These are phyloP conservation scores for Vanderwaltozyma polyspora DNA, from an alignment of 805 yeast genomes.

Conservation along the genomic window DNA sequence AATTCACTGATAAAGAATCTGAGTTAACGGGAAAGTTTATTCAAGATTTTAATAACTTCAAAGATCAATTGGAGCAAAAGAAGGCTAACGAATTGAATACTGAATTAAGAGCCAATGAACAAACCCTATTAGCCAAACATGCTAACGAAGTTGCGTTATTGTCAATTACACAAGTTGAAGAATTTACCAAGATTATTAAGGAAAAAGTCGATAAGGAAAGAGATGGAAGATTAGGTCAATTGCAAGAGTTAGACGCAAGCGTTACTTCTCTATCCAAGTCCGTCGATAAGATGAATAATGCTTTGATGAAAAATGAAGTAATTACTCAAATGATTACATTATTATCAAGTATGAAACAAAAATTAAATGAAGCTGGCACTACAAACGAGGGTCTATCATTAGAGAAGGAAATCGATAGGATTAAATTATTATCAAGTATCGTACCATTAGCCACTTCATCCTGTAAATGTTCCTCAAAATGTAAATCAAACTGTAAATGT, in stretches of 20 bases:
- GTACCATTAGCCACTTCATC: conserved; percentile 18
- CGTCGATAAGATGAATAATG: conserved; percentile 32
- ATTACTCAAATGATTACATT: conserved; percentile 19
- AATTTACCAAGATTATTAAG: conserved; percentile 47
- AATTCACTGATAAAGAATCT: conserved; percentile 34
- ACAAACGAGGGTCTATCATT: conserved; percentile 21
- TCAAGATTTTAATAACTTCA: conserved; percentile 51
- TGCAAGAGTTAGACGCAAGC: conserved; percentile 47
- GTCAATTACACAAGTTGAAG: conserved; percentile 56
- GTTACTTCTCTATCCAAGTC: conserved; percentile 35
- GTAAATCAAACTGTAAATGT: conserved; percentile 9
- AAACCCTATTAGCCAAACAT: conserved; percentile 57
- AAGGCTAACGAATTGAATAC: conserved; percentile 44
- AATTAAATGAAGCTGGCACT: conserved; percentile 11
- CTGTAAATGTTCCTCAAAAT: conserved; percentile 6
- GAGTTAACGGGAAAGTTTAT: conserved; percentile 49
- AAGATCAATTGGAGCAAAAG: conserved; percentile 46
- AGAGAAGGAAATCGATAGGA: conserved; percentile 27
- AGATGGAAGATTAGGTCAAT: conserved; percentile 61
- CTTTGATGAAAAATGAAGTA: conserved; percentile 30
- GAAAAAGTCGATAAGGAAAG: conserved; percentile 63
- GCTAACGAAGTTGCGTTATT: conserved; percentile 60
- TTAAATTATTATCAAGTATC: conserved; percentile 17
- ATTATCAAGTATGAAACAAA: conserved; percentile 13
- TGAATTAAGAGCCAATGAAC: conserved; percentile 60